Conservation (phyloP, 805 yeast genomes). For the Yarrowia sp. region DNA sequence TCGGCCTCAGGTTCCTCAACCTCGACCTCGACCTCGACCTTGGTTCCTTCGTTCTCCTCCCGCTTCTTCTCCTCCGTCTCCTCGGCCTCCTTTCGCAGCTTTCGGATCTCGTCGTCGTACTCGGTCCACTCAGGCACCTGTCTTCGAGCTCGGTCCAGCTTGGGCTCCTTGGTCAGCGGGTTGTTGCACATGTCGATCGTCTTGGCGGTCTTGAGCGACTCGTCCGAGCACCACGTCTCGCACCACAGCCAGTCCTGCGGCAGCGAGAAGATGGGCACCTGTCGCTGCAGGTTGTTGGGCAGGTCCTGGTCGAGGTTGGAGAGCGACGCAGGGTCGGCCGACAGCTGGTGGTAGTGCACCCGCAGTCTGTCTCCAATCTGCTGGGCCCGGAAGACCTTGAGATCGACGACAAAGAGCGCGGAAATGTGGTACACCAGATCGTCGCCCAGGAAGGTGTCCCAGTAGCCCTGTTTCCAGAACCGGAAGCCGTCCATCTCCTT, state of each 20-base stretch:
- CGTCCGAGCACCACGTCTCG: constrained; percentile 88
- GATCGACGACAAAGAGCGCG: constrained; percentile 83
- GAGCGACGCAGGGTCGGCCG: constrained; percentile 79
- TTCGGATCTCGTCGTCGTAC: constrained; percentile 64
- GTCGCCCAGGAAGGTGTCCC: constrained; percentile 69
- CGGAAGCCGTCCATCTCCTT: constrained; percentile 81
- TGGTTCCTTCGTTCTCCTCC: not conserved
- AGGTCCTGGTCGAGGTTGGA: constrained; percentile 90
- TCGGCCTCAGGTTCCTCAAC: constrained; percentile 13
- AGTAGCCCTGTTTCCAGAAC: constrained; percentile 94
- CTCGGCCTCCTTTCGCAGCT: constrained; percentile 41
- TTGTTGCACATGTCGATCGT: constrained; percentile 86
- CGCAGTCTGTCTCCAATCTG: constrained; percentile 83
- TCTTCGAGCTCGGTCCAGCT: constrained; percentile 74
- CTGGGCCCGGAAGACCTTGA: constrained; percentile 65
- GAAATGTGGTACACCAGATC: constrained; percentile 76
- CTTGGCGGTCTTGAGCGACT: constrained; percentile 64
- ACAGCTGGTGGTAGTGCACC: constrained; percentile 80
- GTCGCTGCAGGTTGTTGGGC: constrained; percentile 82
- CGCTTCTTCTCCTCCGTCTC: not conserved
- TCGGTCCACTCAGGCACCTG: constrained; percentile 78
- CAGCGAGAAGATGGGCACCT: constrained; percentile 70
- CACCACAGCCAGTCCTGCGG: constrained; percentile 93
- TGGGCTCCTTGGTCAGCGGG: constrained; percentile 81
- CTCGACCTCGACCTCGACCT: constrained; percentile 28